Evolutionary conservation across 169 alveolate species (phyloP), one percentile per base, ranked within the genome.

Genomic region (Plasmodium billcollinsi): DNA sequence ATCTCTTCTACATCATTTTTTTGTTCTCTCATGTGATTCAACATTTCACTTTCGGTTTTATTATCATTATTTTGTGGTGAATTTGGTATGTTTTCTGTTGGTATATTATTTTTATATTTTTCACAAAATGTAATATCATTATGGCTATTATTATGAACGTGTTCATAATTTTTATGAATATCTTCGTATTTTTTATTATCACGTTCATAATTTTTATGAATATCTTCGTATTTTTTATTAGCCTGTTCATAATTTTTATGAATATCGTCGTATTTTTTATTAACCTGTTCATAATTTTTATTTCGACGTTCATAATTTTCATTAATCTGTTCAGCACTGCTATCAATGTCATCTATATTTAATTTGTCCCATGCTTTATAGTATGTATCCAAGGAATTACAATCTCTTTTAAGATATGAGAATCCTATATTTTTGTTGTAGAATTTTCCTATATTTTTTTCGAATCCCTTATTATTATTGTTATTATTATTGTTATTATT

Each of bases 361-460:
- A 80, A 56, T 47, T 80, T 80, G 1, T 80, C 90, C 90, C 90
- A 80, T 61, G 90, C 90, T 12, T 24, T 59, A 61, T 80, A 80
- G 26, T 67, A 80, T 20, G 63, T 72, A 24, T 70, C 88, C 33
- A 86, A n/a, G 6, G 92, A 72, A 56, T 86, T 72, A 4, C 74
- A 50, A 65, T 86, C 92, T 2, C 88, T 70, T 62, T 80, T 80
- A 18, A 80, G 67, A 29, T 33, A 33, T 33, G 45, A 33, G 45
- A 33, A 33, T 33, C 9, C 9, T 33, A 5, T 33, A 33, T 33
- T 33, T 33, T 33, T 33, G 9, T 33, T 33, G 45, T 33, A 33
- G 45, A 33, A 5, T 5, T 33, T 33, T 33, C 45, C 45, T 33
- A 6, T 33, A 33, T 33, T 33, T 4, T 33, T 33, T 33, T 33